phyloP scores from a whole-genome alignment of 176 grass and related monocot genomes.

The Poa pratensis region DNA sequence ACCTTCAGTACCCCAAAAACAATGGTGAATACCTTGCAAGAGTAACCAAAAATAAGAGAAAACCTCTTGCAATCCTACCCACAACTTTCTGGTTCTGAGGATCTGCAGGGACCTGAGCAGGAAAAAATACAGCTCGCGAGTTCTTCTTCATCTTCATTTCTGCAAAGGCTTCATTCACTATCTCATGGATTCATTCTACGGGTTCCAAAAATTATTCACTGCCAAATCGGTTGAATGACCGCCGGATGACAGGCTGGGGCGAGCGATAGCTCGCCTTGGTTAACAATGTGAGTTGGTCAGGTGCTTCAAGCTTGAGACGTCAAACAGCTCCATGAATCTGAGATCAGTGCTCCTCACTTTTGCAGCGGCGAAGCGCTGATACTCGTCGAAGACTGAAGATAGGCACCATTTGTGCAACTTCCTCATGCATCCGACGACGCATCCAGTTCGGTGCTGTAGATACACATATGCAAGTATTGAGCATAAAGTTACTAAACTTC shows the following conservation, averaged over 20 bases:
- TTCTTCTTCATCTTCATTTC: constrained; percentile 31
- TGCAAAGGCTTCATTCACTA: constrained; percentile 43
- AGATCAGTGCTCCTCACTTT: constrained; percentile 68
- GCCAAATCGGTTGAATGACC: constrained; percentile 37
- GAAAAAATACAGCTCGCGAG: constrained; percentile 50
- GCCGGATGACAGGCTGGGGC: constrained; percentile 23
- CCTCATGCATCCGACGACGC: constrained; percentile 75
- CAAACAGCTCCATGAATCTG: constrained; percentile 85
- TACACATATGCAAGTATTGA: constrained; percentile 1
- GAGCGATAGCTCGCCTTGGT: constrained; percentile 27
- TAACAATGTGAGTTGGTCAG: constrained; percentile 51
- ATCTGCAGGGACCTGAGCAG: constrained; percentile 49
- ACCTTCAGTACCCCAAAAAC: constrained; percentile 54
- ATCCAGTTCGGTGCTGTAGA: constrained; percentile 83
- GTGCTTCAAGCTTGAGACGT: constrained; percentile 66
- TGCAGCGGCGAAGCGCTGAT: constrained; percentile 65
- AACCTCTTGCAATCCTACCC: constrained; percentile 53
- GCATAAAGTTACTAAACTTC: background rate
- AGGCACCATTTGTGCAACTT: constrained; percentile 81
- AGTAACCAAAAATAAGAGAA: constrained; percentile 39
- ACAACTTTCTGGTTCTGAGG: constrained; percentile 45
- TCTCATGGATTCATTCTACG: constrained; percentile 44
- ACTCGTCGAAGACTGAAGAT: constrained; percentile 76
- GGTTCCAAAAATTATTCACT: constrained; percentile 63
- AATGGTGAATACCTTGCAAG: constrained; percentile 56